phyloP scores from a whole-genome alignment of 2,329 filamentous ascomycete genomes.

The Graphilbum ipis-grandicollis region DNA sequence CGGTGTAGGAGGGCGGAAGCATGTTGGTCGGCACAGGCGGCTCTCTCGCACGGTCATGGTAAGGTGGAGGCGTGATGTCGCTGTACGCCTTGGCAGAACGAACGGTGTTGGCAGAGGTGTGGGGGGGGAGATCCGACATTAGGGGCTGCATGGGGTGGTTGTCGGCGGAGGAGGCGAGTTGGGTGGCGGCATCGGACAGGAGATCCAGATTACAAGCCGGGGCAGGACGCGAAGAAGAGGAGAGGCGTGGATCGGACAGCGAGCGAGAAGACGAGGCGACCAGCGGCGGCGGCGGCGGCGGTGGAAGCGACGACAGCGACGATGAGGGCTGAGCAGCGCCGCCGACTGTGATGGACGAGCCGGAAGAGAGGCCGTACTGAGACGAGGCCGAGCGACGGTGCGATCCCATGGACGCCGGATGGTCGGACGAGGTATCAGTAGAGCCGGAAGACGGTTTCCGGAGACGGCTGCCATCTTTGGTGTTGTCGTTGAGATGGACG shows the following conservation, averaged over 20 bases:
- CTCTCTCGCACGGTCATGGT: slow-evolving; percentile 29
- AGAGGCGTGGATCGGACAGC: slow-evolving; percentile 10
- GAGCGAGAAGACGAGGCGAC: too few species aligned
- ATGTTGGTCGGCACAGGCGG: slow-evolving; percentile 19
- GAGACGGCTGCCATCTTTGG: slow-evolving; percentile 32
- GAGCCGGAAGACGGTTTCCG: slow-evolving; percentile 32
- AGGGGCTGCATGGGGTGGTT: slow-evolving; percentile 33
- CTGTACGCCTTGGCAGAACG: slow-evolving; percentile 31
- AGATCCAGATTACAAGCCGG: slow-evolving; percentile 38
- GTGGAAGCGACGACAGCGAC: slow-evolving; percentile 4
- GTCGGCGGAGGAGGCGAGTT: slow-evolving; percentile 34
- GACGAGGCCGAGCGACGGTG: slow-evolving; percentile 15
- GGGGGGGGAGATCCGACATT: slow-evolving; percentile 26
- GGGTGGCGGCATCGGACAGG: slow-evolving; percentile 39
- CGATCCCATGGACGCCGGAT: slow-evolving; percentile 22
- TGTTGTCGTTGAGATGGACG: slow-evolving; percentile 43
- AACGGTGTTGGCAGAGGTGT: slow-evolving; percentile 19
- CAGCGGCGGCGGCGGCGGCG: slow-evolving; percentile 8
- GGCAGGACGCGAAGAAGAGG: slow-evolving; percentile 22
- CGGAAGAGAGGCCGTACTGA: slow-evolving; percentile 12
- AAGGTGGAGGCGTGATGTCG: slow-evolving; percentile 23
- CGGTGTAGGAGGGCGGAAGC: slow-evolving; percentile 22
- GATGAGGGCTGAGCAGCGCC: not conserved
- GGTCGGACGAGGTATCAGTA: slow-evolving; percentile 27
- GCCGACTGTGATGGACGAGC: not conserved